Evolutionary conservation across 108 stramenopile genomes (phyloP), one percentile per base, ranked within the genome.

Genomic region (Nannochloropsis salina): DNA sequence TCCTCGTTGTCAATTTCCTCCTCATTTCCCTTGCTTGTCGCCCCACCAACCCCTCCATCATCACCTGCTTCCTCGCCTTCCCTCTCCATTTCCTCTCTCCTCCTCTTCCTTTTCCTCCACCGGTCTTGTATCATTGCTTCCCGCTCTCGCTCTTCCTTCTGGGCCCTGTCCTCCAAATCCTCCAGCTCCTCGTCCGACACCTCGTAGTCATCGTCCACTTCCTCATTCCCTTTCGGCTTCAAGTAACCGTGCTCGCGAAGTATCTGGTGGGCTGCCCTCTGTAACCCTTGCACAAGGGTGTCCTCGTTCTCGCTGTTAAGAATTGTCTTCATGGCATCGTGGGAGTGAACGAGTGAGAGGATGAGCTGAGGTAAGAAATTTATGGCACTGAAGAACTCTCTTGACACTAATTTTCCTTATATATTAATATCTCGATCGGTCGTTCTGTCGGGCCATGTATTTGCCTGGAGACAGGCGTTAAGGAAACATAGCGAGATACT

Each of bases 241-340:
- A 74, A 6, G 61, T 74, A 74, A n/a, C 61, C 61, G n/a, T 74
- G 61, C 61, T 74, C 61, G 15, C 61, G 15, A 1, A 74, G 8
- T n/a, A 74, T 74, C n/a, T 74, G 61, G 2, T n/a, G 61, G 20
- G 61, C 61, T 74, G 61, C 61, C 61, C 6, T 74, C 61, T 74
- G 61, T n/a, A 74, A n/a, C 20, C 61, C 61, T 74, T 74, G 61
- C 20, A 74, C n/a, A 8, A 74, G 61, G 4, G 61, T 74, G 15
- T 74, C 61, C 61, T 74, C 61, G n/a, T 74, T 74, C n/a, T 74
- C 61, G 61, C 61, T 74, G 61, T 74, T 74, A n/a, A 74, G 61
- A n/a, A 74, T 74, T 31, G 31, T 31, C 31, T 74, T 74, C 61
- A 15, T 74, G 61, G n/a, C 6, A 74, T 74, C n/a, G 2, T 0